Conservation (phyloP, 345 rosid genomes). For the Lumnitzera littorea region DNA sequence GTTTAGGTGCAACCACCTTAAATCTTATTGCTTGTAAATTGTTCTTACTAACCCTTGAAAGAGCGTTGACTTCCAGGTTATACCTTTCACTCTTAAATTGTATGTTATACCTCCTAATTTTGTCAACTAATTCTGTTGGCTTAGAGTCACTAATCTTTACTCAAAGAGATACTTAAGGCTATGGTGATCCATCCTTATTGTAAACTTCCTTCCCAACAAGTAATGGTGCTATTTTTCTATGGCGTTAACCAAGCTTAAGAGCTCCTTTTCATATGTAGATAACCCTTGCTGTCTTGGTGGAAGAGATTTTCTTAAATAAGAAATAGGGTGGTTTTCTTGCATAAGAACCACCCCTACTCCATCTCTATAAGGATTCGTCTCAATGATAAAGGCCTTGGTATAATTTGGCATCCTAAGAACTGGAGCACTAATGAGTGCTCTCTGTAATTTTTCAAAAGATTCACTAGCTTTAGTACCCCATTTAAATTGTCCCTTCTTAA, state of each 20-base stretch:
- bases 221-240: neutral
- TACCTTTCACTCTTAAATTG: neutral
- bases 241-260: neutral
- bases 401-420: neutral
- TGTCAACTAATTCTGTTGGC: neutral
- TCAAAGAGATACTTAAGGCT: neutral
- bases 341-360: neutral
- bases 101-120: conserved; percentile 1
- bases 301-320: no score
- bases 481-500: no score
- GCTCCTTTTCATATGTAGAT: no score
- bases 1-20: no score
- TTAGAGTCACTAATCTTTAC: neutral
- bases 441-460: neutral
- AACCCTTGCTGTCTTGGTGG: no score
- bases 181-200: neutral
- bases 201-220: neutral
- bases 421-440: neutral
- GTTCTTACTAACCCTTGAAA: neutral
- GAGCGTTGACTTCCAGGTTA: neutral
- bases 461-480: no score
- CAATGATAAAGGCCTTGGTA: neutral
- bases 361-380: neutral
- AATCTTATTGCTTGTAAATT: no score
- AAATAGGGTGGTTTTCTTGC: no score